Base-by-base conservation (phyloP, 768 basidiomycete genomes). In the Suillus ampliporus region DNA sequence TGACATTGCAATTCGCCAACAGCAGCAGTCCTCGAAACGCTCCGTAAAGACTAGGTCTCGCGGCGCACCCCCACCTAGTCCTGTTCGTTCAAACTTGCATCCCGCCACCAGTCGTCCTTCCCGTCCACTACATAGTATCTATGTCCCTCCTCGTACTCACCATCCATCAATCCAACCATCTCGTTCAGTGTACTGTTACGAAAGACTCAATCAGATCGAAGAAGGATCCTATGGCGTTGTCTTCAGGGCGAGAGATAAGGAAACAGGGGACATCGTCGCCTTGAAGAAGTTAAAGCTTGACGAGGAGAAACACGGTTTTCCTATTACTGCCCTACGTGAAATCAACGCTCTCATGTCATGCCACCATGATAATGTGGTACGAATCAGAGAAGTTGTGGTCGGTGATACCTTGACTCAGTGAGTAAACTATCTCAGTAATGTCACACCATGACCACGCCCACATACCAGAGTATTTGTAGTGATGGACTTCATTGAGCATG, bases 401-500 rank as follows among this genome's bases (percentile, higher is more conserved):
- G 97, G 97, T 40, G 96, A 99, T 72, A 99, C 97, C 2, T 79
- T 99, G 74, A 99, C 97, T 63, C 97, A 99, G 97, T 99, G 80
- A 83, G 97, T 92, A 65, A 65, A 71, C 68, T 44, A 8, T 56
- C n/a, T 38, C 15, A 61, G 35, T 51, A 52, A 52, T 66, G 43
- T 4, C 35, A 61, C 59, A 34, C 31, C 46, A 65, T 59, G 61
- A 66, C 61, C 60, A 61, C 43, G 31, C 56, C 53, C 34, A 23
- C 65, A 64, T 68, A 47, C 51, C 72, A 98, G 97, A 81, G 94
- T 99, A 48, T 99, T 96, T 76, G 96, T 99, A 67, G 97, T 99
- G 40, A 97, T 97, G 96, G 95, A 97, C 75, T 99, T 99, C 73
- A 97, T 99, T 73, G 97, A 99, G 77, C 97, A 99, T 76, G 97